Conservation (phyloP, 1,284 basidiomycete species). For the Austroboletus novae-zelandiae region DNA sequence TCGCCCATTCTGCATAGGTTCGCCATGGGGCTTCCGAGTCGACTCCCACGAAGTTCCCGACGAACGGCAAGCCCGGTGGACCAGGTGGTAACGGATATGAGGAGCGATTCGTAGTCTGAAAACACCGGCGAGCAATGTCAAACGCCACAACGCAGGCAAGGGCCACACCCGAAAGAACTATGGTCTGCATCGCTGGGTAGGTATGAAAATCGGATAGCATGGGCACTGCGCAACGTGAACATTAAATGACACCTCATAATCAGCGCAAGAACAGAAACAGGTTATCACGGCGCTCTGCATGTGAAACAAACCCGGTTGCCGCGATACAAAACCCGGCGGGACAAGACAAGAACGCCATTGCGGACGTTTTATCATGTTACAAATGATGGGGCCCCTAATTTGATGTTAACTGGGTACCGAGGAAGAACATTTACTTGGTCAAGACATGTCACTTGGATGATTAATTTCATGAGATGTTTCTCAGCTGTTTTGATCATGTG, state of each 20-base stretch:
- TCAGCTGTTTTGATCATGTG: too few species aligned
- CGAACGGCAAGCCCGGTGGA: slow-evolving; percentile 17
- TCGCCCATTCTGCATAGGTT: slow-evolving; percentile 22
- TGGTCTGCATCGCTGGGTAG: slow-evolving; percentile 7
- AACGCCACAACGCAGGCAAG: slow-evolving; percentile 11
- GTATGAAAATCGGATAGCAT: background rate
- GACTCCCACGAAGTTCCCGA: slow-evolving; percentile 8
- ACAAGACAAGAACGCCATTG: too few species aligned
- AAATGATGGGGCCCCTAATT: too few species aligned
- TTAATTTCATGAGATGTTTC: too few species aligned
- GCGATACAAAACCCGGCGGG: background rate
- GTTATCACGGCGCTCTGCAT: background rate
- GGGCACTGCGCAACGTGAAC: background rate
- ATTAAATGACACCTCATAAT: background rate
- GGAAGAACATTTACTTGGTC: too few species aligned
- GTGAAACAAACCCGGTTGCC: background rate
- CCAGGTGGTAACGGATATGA: slow-evolving; percentile 23
- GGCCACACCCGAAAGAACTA: background rate
- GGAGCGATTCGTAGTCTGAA: background rate
- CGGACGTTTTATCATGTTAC: too few species aligned
- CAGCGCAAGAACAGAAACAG: background rate
- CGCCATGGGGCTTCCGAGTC: slow-evolving; percentile 19
- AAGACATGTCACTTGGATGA: too few species aligned
- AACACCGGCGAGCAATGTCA: slow-evolving; percentile 8
- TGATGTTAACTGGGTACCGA: too few species aligned